phyloP scores from a whole-genome alignment of 176 grass and related monocot genomes.

The Zoysia japonica region DNA sequence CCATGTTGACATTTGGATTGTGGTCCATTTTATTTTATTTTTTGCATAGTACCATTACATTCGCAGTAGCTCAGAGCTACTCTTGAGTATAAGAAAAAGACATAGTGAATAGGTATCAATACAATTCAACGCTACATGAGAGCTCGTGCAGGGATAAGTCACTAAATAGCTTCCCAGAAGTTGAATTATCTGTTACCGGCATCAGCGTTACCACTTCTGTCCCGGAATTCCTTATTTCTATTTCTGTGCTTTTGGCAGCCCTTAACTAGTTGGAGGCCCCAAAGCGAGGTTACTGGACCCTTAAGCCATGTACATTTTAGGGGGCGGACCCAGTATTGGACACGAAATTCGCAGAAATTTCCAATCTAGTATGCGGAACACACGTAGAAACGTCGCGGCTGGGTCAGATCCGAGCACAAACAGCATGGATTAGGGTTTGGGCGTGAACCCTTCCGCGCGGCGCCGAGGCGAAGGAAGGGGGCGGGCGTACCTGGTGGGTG shows the following conservation, averaged over 20 bases:
- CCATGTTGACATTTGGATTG: background rate
- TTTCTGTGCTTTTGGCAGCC: background rate
- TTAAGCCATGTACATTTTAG: background rate
- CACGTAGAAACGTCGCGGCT: too few relatives aligned
- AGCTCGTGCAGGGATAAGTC: background rate
- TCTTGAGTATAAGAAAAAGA: background rate
- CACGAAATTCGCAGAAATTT: too few relatives aligned
- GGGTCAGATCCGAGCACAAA: background rate
- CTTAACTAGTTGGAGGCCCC: constrained; percentile 1
- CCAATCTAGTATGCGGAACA: too few relatives aligned
- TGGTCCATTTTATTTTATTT: background rate
- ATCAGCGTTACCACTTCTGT: background rate
- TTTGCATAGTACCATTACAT: background rate
- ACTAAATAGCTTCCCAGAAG: background rate
- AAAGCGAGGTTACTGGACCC: background rate
- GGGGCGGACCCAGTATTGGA: too few relatives aligned
- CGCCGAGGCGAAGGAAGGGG: background rate
- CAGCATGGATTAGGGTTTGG: constrained; percentile 8
- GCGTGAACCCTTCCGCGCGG: too few relatives aligned
- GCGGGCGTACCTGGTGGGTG: background rate
- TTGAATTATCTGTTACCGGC: background rate
- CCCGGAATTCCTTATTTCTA: background rate
- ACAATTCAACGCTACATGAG: background rate
- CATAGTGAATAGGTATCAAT: background rate
- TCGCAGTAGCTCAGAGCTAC: background rate